These are phyloP conservation scores for Aspergillus sp. DNA, from an alignment of 2,329 filamentous ascomycete genomes.

Conservation along the genomic window DNA sequence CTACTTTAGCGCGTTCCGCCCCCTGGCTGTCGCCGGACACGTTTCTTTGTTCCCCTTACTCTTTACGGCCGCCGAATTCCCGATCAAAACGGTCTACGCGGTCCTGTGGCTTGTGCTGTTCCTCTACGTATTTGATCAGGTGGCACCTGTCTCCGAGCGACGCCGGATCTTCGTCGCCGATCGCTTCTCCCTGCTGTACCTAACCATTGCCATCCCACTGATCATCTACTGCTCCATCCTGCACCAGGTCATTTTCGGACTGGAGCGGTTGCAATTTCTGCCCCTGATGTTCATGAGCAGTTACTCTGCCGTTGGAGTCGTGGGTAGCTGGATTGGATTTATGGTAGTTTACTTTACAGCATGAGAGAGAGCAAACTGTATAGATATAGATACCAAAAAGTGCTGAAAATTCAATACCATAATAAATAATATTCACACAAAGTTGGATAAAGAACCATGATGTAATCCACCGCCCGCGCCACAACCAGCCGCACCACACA, in stretches of 20 bases:
- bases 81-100: constrained; percentile 90
- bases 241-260: constrained; percentile 81
- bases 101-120: constrained; percentile 88
- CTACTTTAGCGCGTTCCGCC: constrained; percentile 87
- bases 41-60: constrained; percentile 93
- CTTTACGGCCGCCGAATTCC: constrained; percentile 90
- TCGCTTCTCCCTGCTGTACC: constrained; percentile 86
- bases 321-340: constrained; percentile 94
- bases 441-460: constrained; percentile 10
- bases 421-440: neutral
- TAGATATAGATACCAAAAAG: neutral
- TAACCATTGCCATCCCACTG: constrained; percentile 83
- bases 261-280: constrained; percentile 74
- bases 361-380: constrained; percentile 20
- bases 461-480: constrained; percentile 14
- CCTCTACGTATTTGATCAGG: constrained; percentile 79
- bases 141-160: constrained; percentile 79
- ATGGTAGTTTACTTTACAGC: constrained; percentile 84
- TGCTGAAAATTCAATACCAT: neutral
- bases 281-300: constrained; percentile 97
- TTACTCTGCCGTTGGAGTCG: constrained; percentile 90
- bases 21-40: constrained; percentile 88
- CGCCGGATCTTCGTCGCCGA: constrained; percentile 88
- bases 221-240: constrained; percentile 85
- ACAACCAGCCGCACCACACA: neutral